Evolutionary conservation across 805 yeast species (phyloP), one percentile per base, ranked within the genome.

Genomic region (Candida tallmaniae): DNA sequence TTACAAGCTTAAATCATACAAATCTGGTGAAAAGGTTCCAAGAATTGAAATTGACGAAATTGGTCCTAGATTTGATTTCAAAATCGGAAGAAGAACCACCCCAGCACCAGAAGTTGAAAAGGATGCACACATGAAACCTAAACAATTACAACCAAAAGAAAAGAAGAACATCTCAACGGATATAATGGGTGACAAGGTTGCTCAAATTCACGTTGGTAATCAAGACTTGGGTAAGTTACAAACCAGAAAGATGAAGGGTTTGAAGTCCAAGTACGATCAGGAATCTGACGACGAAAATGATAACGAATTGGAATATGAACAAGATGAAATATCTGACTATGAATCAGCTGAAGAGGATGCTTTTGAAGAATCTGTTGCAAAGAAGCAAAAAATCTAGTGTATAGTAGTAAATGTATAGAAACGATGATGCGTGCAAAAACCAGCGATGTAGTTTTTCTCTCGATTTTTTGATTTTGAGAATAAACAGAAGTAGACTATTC

Each of bases 201-300:
- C 97, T 51, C 84, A 90, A 65, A 79, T 93, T 52, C 98, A 93
- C 58, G 83, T 93, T 62, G 97, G 96, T 64, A 80, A 80, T 60
- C 98, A 93, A 70, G 97, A 93, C 59, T 70, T 93, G 59, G 72
- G 76, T 55, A 81, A 81, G 60, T 62, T 93, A 57, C 98, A 93
- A 67, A 90, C 98, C 5, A 79, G 98, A 66, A 93, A 93, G 78
- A 87, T 93, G 96, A 93, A 93, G 74, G 98, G 98, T 59, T 73
- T 93, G 55, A 93, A 93, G 68, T 73, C 84, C 36, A 78, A 75
- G 58, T 89, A 73, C 50, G 96, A 89, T 57, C 96, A 86, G 62
- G 75, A 67, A 17, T 77, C 74, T 27, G 77, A 68, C 27, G 78
- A 68, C 29, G 76, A 66, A 2, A 74, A 65, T 34, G 29, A 26